Conservation (phyloP, 176 grass and related monocot genomes). For the Phragmites australis region DNA sequence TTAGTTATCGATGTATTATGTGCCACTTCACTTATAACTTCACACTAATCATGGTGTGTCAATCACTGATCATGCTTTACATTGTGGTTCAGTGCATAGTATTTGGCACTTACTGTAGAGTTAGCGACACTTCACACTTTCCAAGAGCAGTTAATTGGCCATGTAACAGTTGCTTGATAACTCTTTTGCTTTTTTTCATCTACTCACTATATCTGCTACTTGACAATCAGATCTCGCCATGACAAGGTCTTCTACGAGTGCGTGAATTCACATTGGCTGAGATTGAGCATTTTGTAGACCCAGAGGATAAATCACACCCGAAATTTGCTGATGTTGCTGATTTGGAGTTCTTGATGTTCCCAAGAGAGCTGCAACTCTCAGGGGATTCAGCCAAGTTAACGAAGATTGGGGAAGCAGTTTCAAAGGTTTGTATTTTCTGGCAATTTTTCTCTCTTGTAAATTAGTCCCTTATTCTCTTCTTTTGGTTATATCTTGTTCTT, state of each 20-base stretch:
- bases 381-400: conserved; percentile 59
- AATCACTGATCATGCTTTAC: neutral
- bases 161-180: neutral
- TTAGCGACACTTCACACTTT: neutral
- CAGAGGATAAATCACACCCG: conserved; percentile 76
- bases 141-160: neutral
- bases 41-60: neutral
- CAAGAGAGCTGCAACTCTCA: conserved; percentile 65
- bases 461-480: neutral
- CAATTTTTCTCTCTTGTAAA: neutral
- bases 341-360: conserved; percentile 77
- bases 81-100: neutral
- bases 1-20: neutral
- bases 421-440: conserved; percentile 51
- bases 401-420: conserved; percentile 65
- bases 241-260: conserved; percentile 87
- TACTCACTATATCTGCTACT: conserved; percentile 20
- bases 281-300: conserved; percentile 91
- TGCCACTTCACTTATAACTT: neutral
- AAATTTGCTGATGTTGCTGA: conserved; percentile 75
- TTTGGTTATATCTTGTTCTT: conserved; percentile 23
- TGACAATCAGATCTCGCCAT: conserved; percentile 65
- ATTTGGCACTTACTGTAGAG: neutral
- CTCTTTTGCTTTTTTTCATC: neutral
- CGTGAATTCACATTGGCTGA: conserved; percentile 85